Evolutionary conservation across 1,284 basidiomycete species (phyloP), one percentile per base, ranked within the genome.

Genomic region (Marasmius fiardii): DNA sequence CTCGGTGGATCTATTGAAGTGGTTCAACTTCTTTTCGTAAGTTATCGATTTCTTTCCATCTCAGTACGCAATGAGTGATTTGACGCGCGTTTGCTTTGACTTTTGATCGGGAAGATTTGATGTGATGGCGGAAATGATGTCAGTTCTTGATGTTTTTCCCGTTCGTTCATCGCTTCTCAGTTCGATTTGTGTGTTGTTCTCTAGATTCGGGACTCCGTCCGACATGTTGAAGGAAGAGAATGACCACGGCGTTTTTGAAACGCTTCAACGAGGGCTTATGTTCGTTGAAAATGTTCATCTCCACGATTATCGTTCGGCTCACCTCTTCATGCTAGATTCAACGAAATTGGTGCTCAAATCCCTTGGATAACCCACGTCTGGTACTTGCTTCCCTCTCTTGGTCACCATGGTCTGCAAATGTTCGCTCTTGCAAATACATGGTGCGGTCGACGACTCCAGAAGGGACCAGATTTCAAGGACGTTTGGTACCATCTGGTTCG

Each of bases 21-120:
- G 74, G 73, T 66, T 82, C 51, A 74, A 70, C 58, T 82, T 69
- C 55, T 82, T 83, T 64, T 69, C 79, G 79, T 85, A 63, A 57
- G 80, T 59, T 23, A 54, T 16, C 16, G n/a, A 7, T 20, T 7
- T 41, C 14, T 7, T 41, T 18, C 20, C n/a, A 7, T 16, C 4
- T 18, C n/a, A n/a, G n/a, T n/a, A n/a, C n/a, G n/a, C n/a, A 41
- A 41, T 41, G 7, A 4, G 14, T 2, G 4, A 16, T 7, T 37
- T 21, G 14, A 26, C 18, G 10, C 24, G n/a, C n/a, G n/a, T n/a
- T n/a, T n/a, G n/a, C n/a, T n/a, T n/a, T n/a, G n/a, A n/a, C 48
- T 33, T 2, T 12, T 16, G 8, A 20, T 33, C 4, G 16, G 31
- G 33, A 12, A 51, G 49, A 2, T 51, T 51, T 20, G 49, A 51